Evolutionary conservation across 352 stramenopile genomes (phyloP), one percentile per base, ranked within the genome.

Genomic region (Globisporangium middletonii): DNA sequence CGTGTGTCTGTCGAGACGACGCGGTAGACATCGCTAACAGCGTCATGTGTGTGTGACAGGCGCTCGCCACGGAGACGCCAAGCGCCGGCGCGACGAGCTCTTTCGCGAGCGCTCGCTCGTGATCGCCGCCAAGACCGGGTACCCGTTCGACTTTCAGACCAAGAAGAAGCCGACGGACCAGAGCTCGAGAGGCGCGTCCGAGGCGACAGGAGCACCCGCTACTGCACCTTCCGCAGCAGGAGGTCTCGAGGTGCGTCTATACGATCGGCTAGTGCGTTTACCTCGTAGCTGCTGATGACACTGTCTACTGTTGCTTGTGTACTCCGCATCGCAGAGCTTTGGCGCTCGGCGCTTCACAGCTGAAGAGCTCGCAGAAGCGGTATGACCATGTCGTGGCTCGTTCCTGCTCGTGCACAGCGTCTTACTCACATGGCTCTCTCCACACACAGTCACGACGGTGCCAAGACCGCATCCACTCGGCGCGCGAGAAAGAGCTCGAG

Each of bases 51-150:
- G 30, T 35, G 30, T 35, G 30, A 15, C 30, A 90, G 80, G 77
- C 43, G 71, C 75, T 63, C 72, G 70, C 16, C 74, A 91, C 61
- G 77, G 74, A 61, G 64, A 79, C 26, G 71, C 75, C n/a, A 77
- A 71, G 53, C 66, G 66, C 11, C 64, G 75, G 60, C 73, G 77
- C 1, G 71, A 83, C 1, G 67, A 81, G 50, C 53, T 86, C 37
- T 65, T 82, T 30, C 66, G 55, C 19, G 72, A 86, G 27, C 71
- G 78, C 2, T 74, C 73, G 38, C 64, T 80, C n/a, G 13, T 68
- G 26, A 55, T 86, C 43, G 72, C 67, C 5, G 55, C 74, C 18
- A 78, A 69, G 49, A 76, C 74, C 15, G 65, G 64, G 18, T 86
- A 87, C 48, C 72, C 74, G 4, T 62, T 74, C 26, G 65, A 60